phyloP scores from a whole-genome alignment of 441 rosid species.

The Gossypium laxum region DNA sequence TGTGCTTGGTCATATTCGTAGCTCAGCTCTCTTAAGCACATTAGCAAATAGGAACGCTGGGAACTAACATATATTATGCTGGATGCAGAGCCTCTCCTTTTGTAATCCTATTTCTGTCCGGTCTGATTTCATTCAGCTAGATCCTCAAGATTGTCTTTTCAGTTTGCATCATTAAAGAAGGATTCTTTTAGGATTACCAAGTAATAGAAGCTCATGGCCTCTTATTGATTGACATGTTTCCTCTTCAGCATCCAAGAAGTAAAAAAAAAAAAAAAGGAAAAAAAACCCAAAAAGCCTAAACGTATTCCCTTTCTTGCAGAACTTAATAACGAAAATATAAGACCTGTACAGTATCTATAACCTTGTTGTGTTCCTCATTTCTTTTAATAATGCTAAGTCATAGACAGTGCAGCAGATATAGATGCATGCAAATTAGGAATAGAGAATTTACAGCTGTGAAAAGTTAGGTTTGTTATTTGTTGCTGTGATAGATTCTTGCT shows the following conservation, averaged over 20 bases:
- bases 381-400: slow-evolving; percentile 2
- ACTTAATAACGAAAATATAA: background rate
- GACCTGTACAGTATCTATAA: background rate
- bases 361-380: background rate
- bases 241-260: slow-evolving; percentile 2
- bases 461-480: background rate
- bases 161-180: background rate
- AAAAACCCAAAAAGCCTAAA: background rate
- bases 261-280: background rate
- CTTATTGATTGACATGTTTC: background rate
- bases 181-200: background rate
- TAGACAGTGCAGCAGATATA: background rate
- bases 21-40: background rate
- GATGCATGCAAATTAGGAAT: background rate
- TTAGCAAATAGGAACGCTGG: background rate
- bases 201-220: slow-evolving; percentile 1
- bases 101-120: slow-evolving; percentile 1
- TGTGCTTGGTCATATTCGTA: background rate
- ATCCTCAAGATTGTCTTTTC: background rate
- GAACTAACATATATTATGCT: background rate
- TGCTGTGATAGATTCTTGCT: background rate
- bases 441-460: background rate
- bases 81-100: background rate
- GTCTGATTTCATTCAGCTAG: slow-evolving; percentile 2
- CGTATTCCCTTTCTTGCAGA: background rate